phyloP scores from a whole-genome alignment of 2,329 filamentous ascomycete species.

The Hymenoscyphus salicellus region DNA sequence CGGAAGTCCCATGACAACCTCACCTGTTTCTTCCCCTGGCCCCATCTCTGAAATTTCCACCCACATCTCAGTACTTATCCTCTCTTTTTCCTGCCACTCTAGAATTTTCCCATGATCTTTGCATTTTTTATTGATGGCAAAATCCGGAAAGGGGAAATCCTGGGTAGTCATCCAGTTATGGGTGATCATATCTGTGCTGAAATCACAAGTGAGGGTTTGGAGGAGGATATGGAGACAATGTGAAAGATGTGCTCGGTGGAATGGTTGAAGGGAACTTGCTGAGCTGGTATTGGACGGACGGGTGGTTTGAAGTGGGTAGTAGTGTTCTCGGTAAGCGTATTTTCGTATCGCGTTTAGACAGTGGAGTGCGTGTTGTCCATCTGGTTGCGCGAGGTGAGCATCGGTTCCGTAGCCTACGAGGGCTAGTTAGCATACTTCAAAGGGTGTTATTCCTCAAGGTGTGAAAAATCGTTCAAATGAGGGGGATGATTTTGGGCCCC shows the following conservation, averaged over 20 bases:
- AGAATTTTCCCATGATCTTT: conserved; percentile 30
- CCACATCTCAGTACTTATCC: conserved; percentile 5
- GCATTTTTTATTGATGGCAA: conserved; percentile 36
- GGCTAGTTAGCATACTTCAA: background rate
- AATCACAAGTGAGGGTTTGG: conserved; percentile 29
- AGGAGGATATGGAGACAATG: conserved; percentile 17
- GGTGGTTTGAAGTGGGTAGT: conserved; percentile 1
- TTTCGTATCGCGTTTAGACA: conserved; percentile 5
- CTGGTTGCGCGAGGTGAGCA: conserved; percentile 3
- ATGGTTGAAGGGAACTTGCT: background rate
- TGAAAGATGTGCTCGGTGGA: conserved; percentile 13
- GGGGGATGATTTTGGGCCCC: too few species aligned
- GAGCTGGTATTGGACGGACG: background rate
- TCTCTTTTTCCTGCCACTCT: conserved; percentile 12
- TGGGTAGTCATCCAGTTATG: conserved; percentile 36
- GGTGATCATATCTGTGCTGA: conserved; percentile 36
- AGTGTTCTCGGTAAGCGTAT: conserved; percentile 8
- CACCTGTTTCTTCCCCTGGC: background rate
- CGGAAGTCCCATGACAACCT: conserved; percentile 1
- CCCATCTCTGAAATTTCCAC: conserved; percentile 1
- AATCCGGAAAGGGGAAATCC: conserved; percentile 35
- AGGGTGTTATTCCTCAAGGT: too few species aligned
- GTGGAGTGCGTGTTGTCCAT: conserved; percentile 10
- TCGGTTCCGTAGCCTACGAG: background rate
- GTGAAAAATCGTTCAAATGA: too few species aligned